Base-by-base conservation (phyloP, 2,329 filamentous ascomycete genomes). In the Ilyonectria destructans region DNA sequence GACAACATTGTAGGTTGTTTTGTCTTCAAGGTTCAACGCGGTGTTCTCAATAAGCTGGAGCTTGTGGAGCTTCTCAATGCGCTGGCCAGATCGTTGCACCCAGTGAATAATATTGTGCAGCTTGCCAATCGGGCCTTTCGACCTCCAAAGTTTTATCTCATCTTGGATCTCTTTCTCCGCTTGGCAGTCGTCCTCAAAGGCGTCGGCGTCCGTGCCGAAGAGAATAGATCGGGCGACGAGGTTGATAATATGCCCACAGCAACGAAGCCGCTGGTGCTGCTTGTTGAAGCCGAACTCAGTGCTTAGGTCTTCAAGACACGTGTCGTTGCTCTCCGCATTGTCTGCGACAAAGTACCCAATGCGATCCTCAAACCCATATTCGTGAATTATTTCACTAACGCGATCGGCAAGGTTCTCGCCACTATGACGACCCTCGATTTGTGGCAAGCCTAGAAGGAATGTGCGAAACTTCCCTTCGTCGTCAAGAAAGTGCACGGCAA, bases 381-480 rank as follows among this genome's bases (percentile, higher is more conserved):
- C 17, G 40, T 45, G 40, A 45, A 45, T 19, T 45, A 45, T 45
- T 45, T 45, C 17, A 45, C 15, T 19, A 45, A 45, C 40, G 7
- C 17, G 13, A 45, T 45, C 40, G 17, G 13, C 40, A 45, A 45
- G 40, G 40, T 19, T 45, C 40, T 45, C 40, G 40, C 40, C 40
- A 45, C 40, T 45, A 5, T 45, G 40, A 19, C 40, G 40, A 4
- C 40, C 40, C 40, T n/a, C n/a, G n/a, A n/a, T n/a, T n/a, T n/a
- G n/a, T n/a, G n/a, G n/a, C n/a, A n/a, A n/a, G n/a, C n/a, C 40
- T n/a, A 45, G 40, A 19, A 45, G 40, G 40, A 45, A 45, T 45
- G 17, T 45, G 6, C 40, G 17, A 15, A 45, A 45, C 40, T 45
- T 45, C 10, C 17, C 13, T 17, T 17, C 40, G 12, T 45, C 40